These are phyloP conservation scores for Claviceps capensis DNA, from an alignment of 2,329 filamentous ascomycete species.

Conservation along the genomic window DNA sequence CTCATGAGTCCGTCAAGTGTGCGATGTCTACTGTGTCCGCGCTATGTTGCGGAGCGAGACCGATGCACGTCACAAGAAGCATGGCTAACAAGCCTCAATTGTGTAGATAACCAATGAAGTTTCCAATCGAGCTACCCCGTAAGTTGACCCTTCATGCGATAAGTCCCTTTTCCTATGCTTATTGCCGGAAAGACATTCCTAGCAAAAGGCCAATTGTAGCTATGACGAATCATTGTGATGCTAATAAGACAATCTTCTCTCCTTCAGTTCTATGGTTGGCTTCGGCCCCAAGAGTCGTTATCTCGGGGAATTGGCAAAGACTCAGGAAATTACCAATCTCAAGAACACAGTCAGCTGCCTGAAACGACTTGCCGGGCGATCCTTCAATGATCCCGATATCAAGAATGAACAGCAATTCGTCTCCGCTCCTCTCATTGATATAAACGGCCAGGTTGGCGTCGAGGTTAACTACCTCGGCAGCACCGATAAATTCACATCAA, in stretches of 20 bases:
- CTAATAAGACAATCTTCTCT: background rate
- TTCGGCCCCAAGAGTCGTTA: constrained; percentile 92
- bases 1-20: background rate
- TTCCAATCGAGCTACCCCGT: constrained; percentile 96
- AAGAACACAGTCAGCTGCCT: constrained; percentile 95
- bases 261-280: constrained; percentile 69
- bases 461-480: constrained; percentile 89
- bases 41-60: background rate
- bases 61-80: too few species aligned
- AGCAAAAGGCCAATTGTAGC: background rate
- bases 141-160: constrained; percentile 34
- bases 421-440: constrained; percentile 72
- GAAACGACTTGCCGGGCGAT: constrained; percentile 83
- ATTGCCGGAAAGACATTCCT: background rate
- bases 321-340: constrained; percentile 96
- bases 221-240: too few species aligned
- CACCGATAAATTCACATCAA: constrained; percentile 91
- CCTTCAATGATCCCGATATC: constrained; percentile 79
- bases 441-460: constrained; percentile 87
- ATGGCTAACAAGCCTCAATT: background rate
- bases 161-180: constrained; percentile 7
- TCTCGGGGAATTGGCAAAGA: constrained; percentile 91
- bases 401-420: constrained; percentile 86
- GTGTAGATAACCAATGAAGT: constrained; percentile 93
- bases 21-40: background rate